These are phyloP conservation scores for Colletotrichum eremochloae DNA, from an alignment of 2,329 filamentous ascomycete species.

Conservation along the genomic window DNA sequence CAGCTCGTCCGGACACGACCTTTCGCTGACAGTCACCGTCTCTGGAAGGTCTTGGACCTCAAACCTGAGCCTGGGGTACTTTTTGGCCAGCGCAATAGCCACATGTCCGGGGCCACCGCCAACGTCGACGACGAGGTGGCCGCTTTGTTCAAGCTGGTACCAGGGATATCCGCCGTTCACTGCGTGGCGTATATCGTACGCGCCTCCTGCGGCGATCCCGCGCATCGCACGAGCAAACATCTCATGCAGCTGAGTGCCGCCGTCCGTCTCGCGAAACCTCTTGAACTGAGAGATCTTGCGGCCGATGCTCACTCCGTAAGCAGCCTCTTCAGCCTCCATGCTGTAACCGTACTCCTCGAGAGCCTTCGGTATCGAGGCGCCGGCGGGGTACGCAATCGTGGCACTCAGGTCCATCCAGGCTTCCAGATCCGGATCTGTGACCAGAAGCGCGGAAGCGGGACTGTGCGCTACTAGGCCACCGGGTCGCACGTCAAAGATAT, in stretches of 20 bases:
- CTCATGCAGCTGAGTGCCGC: slow-evolving; percentile 10
- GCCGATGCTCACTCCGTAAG: slow-evolving; percentile 16
- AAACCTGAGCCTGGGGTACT: slow-evolving; percentile 49
- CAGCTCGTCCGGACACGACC: slow-evolving; percentile 25
- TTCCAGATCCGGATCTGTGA: slow-evolving; percentile 18
- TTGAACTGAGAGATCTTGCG: slow-evolving; percentile 23
- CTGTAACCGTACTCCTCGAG: slow-evolving; percentile 18
- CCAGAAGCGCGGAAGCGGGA: background rate
- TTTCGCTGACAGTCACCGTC: slow-evolving; percentile 38
- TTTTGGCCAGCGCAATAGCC: slow-evolving; percentile 49
- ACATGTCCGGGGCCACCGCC: slow-evolving; percentile 53
- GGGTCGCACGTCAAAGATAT: slow-evolving; percentile 7
- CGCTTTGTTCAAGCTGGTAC: slow-evolving; percentile 12
- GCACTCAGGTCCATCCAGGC: slow-evolving; percentile 29
- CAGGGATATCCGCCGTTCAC: slow-evolving; percentile 22
- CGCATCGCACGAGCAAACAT: slow-evolving; percentile 32
- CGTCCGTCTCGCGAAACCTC: background rate
- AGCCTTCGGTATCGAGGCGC: slow-evolving; percentile 8
- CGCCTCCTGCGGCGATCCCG: slow-evolving; percentile 15
- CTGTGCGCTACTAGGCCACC: slow-evolving; percentile 15
- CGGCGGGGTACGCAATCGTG: slow-evolving; percentile 18
- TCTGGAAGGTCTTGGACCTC: slow-evolving; percentile 49
- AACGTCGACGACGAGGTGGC: slow-evolving; percentile 49
- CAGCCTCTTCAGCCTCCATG: slow-evolving; percentile 23
- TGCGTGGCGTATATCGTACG: slow-evolving; percentile 9